Evolutionary conservation across 257 asterid species (phyloP).

Genomic region (Scutellaria baicalensis): DNA sequence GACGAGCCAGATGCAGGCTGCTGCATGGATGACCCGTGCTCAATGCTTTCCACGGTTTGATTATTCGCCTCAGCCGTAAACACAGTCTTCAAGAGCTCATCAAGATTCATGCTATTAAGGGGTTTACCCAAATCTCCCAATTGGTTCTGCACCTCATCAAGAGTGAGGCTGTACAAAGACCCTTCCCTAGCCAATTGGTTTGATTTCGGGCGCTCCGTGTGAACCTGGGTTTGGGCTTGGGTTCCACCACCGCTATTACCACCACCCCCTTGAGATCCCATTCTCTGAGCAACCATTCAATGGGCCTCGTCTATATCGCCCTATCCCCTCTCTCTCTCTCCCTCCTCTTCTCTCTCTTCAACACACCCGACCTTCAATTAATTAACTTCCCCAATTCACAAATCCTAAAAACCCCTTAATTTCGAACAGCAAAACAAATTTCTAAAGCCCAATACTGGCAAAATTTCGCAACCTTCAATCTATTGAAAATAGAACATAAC

Average conservation of each 20-base stretch:
- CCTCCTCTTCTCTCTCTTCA: slow-evolving; percentile 5
- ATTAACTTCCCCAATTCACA: slow-evolving; percentile 1
- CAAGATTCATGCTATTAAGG: slow-evolving; percentile 80
- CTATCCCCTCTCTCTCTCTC: not conserved
- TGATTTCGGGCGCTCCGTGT: slow-evolving; percentile 35
- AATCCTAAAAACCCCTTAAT: slow-evolving; percentile 22
- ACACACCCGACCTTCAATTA: slow-evolving; percentile 8
- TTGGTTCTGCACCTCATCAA: slow-evolving; percentile 83
- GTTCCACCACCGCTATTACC: slow-evolving; percentile 30
- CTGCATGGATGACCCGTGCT: slow-evolving; percentile 23
- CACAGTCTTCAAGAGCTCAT: slow-evolving; percentile 80
- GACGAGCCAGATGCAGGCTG: slow-evolving; percentile 22
- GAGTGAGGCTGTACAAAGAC: slow-evolving; percentile 78
- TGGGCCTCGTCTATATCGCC: slow-evolving; percentile 12
- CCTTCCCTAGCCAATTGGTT: slow-evolving; percentile 57
- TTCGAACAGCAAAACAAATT: slow-evolving; percentile 16
- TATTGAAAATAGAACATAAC: not conserved
- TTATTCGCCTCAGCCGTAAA: slow-evolving; percentile 48
- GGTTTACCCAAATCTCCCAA: slow-evolving; percentile 88
- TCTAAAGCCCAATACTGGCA: slow-evolving; percentile 20
- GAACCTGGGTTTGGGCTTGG: slow-evolving; percentile 30
- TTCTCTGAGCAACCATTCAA: slow-evolving; percentile 39
- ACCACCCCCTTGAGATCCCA: slow-evolving; percentile 76
- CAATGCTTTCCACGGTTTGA: slow-evolving; percentile 33
- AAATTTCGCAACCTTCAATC: slow-evolving; percentile 24